These are phyloP conservation scores for Diaporthe sp. DNA, from an alignment of 2,329 filamentous ascomycete genomes.

Conservation along the genomic window DNA sequence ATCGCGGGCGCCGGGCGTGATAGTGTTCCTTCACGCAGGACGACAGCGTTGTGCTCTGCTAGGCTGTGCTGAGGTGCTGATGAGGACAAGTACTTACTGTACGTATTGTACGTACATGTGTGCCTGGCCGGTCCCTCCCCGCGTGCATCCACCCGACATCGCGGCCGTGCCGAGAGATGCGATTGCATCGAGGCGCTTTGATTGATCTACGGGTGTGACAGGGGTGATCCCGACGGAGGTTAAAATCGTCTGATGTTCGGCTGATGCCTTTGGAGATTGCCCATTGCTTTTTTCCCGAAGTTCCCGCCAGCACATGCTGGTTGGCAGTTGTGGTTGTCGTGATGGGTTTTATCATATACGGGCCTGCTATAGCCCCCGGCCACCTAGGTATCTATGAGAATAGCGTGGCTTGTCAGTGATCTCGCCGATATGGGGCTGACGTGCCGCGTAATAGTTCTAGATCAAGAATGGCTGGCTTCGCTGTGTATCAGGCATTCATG, in stretches of 20 bases:
- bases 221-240: constrained; percentile 19
- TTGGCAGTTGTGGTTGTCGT: not conserved
- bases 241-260: constrained; percentile 28
- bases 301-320: constrained; percentile 11
- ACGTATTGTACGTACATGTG: no score
- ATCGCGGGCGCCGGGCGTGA: constrained; percentile 11
- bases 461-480: not conserved
- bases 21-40: not conserved
- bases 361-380: not conserved
- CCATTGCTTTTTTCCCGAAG: not conserved
- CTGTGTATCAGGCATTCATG: not conserved
- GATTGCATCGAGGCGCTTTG: constrained; percentile 15
- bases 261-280: constrained; percentile 12
- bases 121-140: not conserved
- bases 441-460: not conserved
- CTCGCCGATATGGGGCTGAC: not conserved
- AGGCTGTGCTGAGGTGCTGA: not conserved
- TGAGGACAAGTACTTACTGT: no score
- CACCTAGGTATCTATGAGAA: not conserved
- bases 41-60: not conserved
- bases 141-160: not conserved
- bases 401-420: not conserved
- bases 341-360: not conserved
- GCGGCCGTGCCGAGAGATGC: constrained; percentile 22
- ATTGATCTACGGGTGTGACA: constrained; percentile 20